These are phyloP conservation scores for Amanita jacksonii DNA, from an alignment of 768 basidiomycete genomes.

Conservation along the genomic window DNA sequence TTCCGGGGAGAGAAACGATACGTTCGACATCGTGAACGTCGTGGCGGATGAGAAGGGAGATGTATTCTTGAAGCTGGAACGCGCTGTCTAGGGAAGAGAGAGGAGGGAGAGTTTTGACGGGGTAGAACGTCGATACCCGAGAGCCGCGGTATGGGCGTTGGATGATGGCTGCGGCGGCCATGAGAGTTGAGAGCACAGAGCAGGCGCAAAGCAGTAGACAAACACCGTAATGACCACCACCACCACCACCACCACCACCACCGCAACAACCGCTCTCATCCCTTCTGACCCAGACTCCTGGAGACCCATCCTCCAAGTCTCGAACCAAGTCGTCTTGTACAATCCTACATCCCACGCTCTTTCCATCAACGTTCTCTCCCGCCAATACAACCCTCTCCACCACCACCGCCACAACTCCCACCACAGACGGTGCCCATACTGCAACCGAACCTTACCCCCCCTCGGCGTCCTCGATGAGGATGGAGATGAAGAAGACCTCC, in stretches of 20 bases:
- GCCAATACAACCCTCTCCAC: no score
- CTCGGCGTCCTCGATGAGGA: conserved; percentile 9
- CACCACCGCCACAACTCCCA: no score
- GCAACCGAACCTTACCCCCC: conserved; percentile 48
- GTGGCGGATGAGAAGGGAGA: conserved; percentile 74
- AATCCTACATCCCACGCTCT: conserved; percentile 80
- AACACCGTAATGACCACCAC: no score
- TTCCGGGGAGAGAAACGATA: conserved; percentile 70
- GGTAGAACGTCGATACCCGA: conserved; percentile 72
- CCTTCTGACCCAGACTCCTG: conserved; percentile 33
- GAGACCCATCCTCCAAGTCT: conserved; percentile 75
- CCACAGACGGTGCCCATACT: conserved; percentile 67
- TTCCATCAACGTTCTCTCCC: conserved; percentile 40
- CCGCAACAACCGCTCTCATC: conserved; percentile 9
- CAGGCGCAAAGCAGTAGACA: no score
- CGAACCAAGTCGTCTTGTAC: conserved; percentile 82
- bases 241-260: not conserved
- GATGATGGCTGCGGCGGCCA: conserved; percentile 29
- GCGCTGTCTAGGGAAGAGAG: conserved; percentile 78
- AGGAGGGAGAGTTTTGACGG: conserved; percentile 59
- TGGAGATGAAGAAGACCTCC: conserved; percentile 9
- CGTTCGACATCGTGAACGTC: conserved; percentile 84
- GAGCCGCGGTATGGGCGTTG: conserved; percentile 71
- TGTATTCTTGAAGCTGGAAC: conserved; percentile 92
- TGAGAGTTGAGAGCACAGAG: no score